phyloP scores from a whole-genome alignment of 169 alveolate genomes.

The Neospora caninum region DNA sequence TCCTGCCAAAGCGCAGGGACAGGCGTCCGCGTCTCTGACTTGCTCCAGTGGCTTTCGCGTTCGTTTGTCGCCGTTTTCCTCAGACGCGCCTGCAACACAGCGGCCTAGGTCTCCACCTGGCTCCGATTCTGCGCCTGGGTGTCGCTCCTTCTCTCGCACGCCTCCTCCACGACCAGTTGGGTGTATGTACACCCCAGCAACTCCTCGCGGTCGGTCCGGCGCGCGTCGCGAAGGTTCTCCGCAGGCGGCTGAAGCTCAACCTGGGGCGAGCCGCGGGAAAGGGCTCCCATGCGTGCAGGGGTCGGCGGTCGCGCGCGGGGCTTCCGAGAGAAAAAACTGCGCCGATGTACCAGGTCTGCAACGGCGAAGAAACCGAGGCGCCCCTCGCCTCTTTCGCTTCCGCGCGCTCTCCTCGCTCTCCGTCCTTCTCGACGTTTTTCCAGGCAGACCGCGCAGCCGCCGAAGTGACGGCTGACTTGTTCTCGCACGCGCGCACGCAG shows the following conservation, averaged over 20 bases:
- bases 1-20: no score
- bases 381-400: not conserved
- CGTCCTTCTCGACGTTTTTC: not conserved
- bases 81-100: conserved; percentile 37
- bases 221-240: conserved; percentile 26
- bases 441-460: conserved; percentile 44
- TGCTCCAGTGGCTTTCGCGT: not conserved
- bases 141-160: conserved; percentile 38
- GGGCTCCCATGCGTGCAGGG: not conserved
- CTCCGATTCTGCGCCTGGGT: conserved; percentile 10
- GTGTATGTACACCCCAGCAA: conserved; percentile 54
- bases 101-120: conserved; percentile 14
- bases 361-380: no score
- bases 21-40: not conserved
- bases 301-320: not conserved
- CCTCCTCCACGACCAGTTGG: conserved; percentile 43
- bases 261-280: not conserved
- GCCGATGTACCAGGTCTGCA: no score
- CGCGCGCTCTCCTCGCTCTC: not conserved
- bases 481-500: not conserved
- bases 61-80: not conserved
- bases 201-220: conserved; percentile 41
- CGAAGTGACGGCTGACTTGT: not conserved
- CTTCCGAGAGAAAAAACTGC: no score
- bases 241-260: not conserved